Evolutionary conservation across 768 basidiomycete species (phyloP).

Genomic region (Psilocybe sp.): DNA sequence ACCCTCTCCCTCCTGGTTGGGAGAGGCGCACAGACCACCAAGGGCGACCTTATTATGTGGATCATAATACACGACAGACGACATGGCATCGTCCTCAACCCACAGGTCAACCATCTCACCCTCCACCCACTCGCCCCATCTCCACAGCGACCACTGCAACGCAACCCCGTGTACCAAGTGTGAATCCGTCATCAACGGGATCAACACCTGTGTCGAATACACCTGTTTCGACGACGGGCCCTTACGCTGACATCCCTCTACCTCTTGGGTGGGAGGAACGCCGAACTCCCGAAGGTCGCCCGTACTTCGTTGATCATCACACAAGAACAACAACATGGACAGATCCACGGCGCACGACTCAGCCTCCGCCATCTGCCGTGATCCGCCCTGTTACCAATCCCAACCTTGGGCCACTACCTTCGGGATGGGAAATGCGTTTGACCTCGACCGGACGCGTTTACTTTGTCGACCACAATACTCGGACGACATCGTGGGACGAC

Average conservation of each 20-base stretch:
- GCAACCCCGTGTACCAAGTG: constrained; percentile 22
- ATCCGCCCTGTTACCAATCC: constrained; percentile 47
- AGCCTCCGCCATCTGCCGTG: constrained; percentile 46
- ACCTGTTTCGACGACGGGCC: constrained; percentile 29
- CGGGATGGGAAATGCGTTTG: constrained; percentile 94
- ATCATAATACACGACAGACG: constrained; percentile 79
- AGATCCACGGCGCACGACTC: constrained; percentile 69
- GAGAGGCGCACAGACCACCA: constrained; percentile 75
- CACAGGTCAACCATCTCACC: constrained; percentile 18
- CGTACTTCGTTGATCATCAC: constrained; percentile 68
- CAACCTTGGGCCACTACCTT: constrained; percentile 79
- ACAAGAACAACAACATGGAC: constrained; percentile 90
- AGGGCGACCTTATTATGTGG: constrained; percentile 80
- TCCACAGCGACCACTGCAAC: constrained; percentile 20
- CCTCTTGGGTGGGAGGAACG: constrained; percentile 93
- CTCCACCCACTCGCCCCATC: constrained; percentile 21
- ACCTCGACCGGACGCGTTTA: constrained; percentile 84
- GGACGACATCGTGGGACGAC: constrained; percentile 92
- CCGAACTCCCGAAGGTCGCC: constrained; percentile 81
- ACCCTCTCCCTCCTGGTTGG: constrained; percentile 75
- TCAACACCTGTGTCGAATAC: constrained; percentile 15
- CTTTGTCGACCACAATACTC: constrained; percentile 90
- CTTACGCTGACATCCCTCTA: constrained; percentile 65
- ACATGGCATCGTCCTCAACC: constrained; percentile 68
- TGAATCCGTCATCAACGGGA: constrained; percentile 20